Percentiles rank a stretch among this genome's conserved stretches.
phyloP scores from a whole-genome alignment of 352 stramenopile species.

The Phytopythium aichiense region DNA sequence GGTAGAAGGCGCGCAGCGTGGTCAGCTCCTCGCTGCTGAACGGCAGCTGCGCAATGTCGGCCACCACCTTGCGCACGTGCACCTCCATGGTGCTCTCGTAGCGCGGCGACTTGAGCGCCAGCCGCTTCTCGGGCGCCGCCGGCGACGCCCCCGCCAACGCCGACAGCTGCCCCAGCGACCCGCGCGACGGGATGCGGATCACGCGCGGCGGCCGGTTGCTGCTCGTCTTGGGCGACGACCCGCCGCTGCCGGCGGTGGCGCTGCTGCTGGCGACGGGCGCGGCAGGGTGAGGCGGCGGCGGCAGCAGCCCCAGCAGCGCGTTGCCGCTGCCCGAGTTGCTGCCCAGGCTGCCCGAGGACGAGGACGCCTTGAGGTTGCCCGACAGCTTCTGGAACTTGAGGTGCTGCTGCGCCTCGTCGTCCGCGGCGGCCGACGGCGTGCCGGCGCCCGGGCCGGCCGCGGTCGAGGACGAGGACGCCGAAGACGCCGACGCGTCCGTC shows the following conservation, averaged over 20 bases:
- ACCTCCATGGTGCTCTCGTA: slow-evolving; percentile 74
- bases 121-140: slow-evolving; percentile 34
- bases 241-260: slow-evolving; percentile 10
- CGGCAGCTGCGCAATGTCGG: slow-evolving; percentile 53
- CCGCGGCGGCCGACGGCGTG: slow-evolving; percentile 1
- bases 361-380: slow-evolving; percentile 37
- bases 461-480: slow-evolving; percentile 11
- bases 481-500: slow-evolving; percentile 8
- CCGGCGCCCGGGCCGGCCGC: slow-evolving; percentile 7
- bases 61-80: slow-evolving; percentile 62
- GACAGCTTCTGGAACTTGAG: slow-evolving; percentile 51
- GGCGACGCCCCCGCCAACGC: slow-evolving; percentile 11
- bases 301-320: slow-evolving; percentile 29
- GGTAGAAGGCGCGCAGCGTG: slow-evolving; percentile 55
- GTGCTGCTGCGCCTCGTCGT: slow-evolving; percentile 26
- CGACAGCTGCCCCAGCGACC: slow-evolving; percentile 32
- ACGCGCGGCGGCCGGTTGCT: slow-evolving; percentile 36
- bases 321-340: slow-evolving; percentile 31
- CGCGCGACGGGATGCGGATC: slow-evolving; percentile 40
- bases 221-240: slow-evolving; percentile 31
- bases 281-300: slow-evolving; percentile 28
- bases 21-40: slow-evolving; percentile 67
- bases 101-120: slow-evolving; percentile 63
- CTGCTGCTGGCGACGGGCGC: slow-evolving; percentile 16
- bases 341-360: slow-evolving; percentile 41